Percentiles rank a stretch among this genome's conserved stretches.
These are phyloP conservation scores for Globisporangium orthogonon DNA, from an alignment of 352 stramenopile species.

Conservation along the genomic window DNA sequence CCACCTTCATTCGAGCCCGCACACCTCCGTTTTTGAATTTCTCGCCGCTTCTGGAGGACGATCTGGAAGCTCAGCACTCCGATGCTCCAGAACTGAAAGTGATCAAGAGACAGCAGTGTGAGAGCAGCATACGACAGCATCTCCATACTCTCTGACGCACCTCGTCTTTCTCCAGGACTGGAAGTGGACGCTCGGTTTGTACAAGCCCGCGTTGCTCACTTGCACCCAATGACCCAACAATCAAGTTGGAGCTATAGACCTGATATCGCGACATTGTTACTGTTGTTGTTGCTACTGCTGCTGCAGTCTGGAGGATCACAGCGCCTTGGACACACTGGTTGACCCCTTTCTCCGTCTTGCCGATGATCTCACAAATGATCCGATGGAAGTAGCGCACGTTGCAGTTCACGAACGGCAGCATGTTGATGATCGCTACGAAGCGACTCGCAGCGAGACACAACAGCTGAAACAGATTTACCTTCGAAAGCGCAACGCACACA, in stretches of 20 bases:
- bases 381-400: slow-evolving; percentile 36
- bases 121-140: not conserved
- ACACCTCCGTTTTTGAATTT: slow-evolving; percentile 5
- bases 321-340: slow-evolving; percentile 22
- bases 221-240: not conserved
- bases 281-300: not conserved
- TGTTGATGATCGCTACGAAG: slow-evolving; percentile 44
- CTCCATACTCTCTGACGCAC: not conserved
- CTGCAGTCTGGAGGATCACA: not conserved
- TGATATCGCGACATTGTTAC: too few species aligned
- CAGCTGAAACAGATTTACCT: slow-evolving; percentile 64
- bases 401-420: slow-evolving; percentile 44
- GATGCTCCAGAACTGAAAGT: slow-evolving; percentile 31
- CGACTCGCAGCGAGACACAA: slow-evolving; percentile 36
- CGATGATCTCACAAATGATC: slow-evolving; percentile 26
- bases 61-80: slow-evolving; percentile 35
- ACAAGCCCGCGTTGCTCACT: too few species aligned
- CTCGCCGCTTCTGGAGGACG: slow-evolving; percentile 14
- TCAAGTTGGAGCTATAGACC: too few species aligned
- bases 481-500: not conserved
- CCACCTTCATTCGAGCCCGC: not conserved
- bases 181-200: not conserved
- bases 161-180: not conserved
- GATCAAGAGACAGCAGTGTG: not conserved
- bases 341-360: slow-evolving; percentile 43